Percentiles rank a stretch among this genome's conserved stretches.
These are phyloP conservation scores for Candida saitoana DNA, from an alignment of 805 yeast genomes.

Conservation along the genomic window DNA sequence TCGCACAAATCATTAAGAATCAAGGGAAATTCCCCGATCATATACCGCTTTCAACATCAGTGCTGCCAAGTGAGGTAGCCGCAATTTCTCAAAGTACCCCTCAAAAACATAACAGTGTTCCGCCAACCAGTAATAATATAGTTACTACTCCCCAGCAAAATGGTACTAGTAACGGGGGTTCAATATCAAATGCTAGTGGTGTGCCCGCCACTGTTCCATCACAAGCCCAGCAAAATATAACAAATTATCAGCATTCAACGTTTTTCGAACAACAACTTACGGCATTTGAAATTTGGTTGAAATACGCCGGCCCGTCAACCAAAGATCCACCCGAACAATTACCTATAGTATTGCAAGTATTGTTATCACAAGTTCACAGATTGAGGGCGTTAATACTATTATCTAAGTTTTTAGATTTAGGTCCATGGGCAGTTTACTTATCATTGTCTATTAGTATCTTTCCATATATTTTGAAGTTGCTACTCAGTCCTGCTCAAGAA, in stretches of 20 bases:
- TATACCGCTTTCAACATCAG: neutral
- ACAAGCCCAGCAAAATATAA: slow-evolving; percentile 15
- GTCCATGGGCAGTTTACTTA: slow-evolving; percentile 95
- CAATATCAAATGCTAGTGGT: neutral
- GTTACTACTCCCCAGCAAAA: slow-evolving; percentile 2
- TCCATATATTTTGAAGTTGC: slow-evolving; percentile 84
- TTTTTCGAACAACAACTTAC: slow-evolving; percentile 95
- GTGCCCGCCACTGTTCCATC: slow-evolving; percentile 8
- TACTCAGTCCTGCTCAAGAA: slow-evolving; percentile 95
- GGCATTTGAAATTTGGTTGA: slow-evolving; percentile 94
- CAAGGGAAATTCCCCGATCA: slow-evolving; percentile 15
- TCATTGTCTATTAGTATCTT: slow-evolving; percentile 93
- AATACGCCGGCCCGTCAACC: slow-evolving; percentile 75
- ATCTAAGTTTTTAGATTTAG: slow-evolving; percentile 83
- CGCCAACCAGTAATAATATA: slow-evolving; percentile 4
- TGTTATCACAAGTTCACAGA: slow-evolving; percentile 90
- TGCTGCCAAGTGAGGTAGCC: slow-evolving; percentile 3
- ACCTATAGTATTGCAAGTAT: slow-evolving; percentile 89
- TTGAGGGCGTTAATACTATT: slow-evolving; percentile 80
- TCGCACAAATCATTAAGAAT: slow-evolving; percentile 60
- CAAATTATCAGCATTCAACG: slow-evolving; percentile 80
- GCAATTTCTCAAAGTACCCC: neutral
- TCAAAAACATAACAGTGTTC: slow-evolving; percentile 4
- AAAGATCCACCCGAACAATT: slow-evolving; percentile 90
- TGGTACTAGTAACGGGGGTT: slow-evolving; percentile 6